Base-by-base conservation (phyloP, 768 basidiomycete genomes). In the Phylloporus sp. region DNA sequence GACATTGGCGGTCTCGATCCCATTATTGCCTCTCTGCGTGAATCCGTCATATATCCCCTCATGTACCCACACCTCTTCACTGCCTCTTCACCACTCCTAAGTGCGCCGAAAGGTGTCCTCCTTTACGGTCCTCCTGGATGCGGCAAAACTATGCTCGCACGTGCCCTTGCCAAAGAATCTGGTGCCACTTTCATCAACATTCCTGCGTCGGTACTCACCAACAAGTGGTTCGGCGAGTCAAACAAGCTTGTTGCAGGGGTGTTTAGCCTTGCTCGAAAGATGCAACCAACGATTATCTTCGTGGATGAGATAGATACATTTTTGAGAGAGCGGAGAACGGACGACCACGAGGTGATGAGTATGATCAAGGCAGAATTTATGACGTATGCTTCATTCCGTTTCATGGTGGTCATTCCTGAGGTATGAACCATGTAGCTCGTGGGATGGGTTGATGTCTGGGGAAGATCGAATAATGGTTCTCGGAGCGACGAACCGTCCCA, bases 91-190 rank as follows among this genome's bases (percentile, higher is more conserved):
- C 79, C 86, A 13, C 80, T 98, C 20, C 81, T 97, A 54, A 81
- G 84, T 6, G 91, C 97, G 5, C 97, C 97, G 0, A 97, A 97
- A 67, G 97, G 97, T 12, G 95, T 97, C 9, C 78, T 98, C 16
- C 80, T 99, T 18, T 95, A 91, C 60, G 97, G 97, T 0, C 97
- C 95, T 36, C 97, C 97, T 1, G 95, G 97, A 6, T 99, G 97
- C 58, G 97, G 97, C 23, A 99, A 99, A 75, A 98, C 97, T 2
- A 95, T 99, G 93, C 79, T 99, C n/a, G 97, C 97, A 2, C 95
- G 95, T 67, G 95, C 95, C 2, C 79, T 99, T 8, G 97, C 97
- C 12, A 97, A 95, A 67, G 95, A 99, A 74, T 92, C 89, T 3
- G 91, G 92, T 16, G 97, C 97, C 7, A 95, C 94, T 0, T 99